These are phyloP conservation scores for Scheffersomyces parashehatae DNA, from an alignment of 1,139 yeast species.

Conservation along the genomic window DNA sequence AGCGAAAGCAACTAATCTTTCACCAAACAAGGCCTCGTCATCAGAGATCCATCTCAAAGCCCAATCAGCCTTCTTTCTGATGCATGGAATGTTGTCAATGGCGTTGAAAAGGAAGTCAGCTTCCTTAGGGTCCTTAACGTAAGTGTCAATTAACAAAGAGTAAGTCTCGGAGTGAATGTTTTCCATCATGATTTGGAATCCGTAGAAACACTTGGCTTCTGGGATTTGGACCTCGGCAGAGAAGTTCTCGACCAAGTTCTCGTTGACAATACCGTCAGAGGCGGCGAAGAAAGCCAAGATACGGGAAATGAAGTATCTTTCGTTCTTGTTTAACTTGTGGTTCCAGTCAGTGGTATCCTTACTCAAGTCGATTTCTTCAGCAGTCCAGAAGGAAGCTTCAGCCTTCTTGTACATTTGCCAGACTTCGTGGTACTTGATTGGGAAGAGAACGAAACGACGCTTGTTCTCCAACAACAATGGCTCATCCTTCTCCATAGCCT, in stretches of 20 bases:
- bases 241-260: constrained; percentile 94
- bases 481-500: constrained; percentile 81
- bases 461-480: constrained; percentile 86
- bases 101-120: constrained; percentile 88
- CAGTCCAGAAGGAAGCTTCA: constrained; percentile 99
- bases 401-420: constrained; percentile 99
- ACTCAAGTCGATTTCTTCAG: constrained; percentile 95
- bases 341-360: constrained; percentile 94
- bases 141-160: constrained; percentile 89
- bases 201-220: constrained; percentile 98
- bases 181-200: constrained; percentile 99
- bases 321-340: constrained; percentile 78
- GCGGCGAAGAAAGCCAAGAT: constrained; percentile 98
- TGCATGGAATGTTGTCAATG: constrained; percentile 90
- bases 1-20: constrained; percentile 96
- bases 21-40: constrained; percentile 83
- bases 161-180: constrained; percentile 98
- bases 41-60: constrained; percentile 95
- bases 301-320: constrained; percentile 85
- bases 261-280: constrained; percentile 96
- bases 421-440: constrained; percentile 94
- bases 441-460: constrained; percentile 91
- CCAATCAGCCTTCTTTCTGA: constrained; percentile 97
- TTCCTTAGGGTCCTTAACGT: constrained; percentile 93
- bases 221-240: constrained; percentile 96